Base-by-base conservation (phyloP, 169 alveolate species). In the Plasmodium fragile region DNA sequence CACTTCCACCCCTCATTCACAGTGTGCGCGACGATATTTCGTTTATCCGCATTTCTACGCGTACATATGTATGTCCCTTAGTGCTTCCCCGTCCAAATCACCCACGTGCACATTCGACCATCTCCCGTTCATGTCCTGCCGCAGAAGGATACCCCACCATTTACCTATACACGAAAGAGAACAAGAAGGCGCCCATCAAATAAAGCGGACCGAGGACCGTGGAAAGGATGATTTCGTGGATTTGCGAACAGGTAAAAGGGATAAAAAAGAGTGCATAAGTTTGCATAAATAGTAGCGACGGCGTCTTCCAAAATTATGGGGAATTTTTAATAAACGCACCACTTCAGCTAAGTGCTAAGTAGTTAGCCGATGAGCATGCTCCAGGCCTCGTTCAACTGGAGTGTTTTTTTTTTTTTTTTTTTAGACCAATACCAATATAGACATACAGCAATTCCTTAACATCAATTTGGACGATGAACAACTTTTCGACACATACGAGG, bases 81-180 rank as follows among this genome's bases (percentile, higher is more conserved):
- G 11, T 59, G 75, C 36, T 3, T 25, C 75, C n/a, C 41, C n/a
- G 0, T 4, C 8, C 39, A 18, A 65, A 25, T 25, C 4, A 5
- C n/a, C 30, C 32, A 79, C 18, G 45, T 79, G 25, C 55, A 41
- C 55, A 43, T 41, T 18, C 34, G 43, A 6, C 30, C 59, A 36
- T 43, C 55, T 5, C 55, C 34, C 16, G 18, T 90, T 69, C 55
- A 18, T 83, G 2, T 49, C 36, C 34, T 22, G 10, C 71, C 8
- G 11, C 25, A 91, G 94, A 81, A n/a, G 97, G 96, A 22, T 95
- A 87, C 71, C 97, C 97, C n/a, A 70, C 97, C 52, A 73, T 95
- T 41, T 71, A 89, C n/a, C 73, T 95, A 7, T 95, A 83, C 85
- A 65, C 52, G 55, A 91, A 92, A 34, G 59, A 72, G 1, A 69